Evolutionary conservation across 1,139 yeast species (phyloP).

Genomic region (Yamadazyma buinensis): DNA sequence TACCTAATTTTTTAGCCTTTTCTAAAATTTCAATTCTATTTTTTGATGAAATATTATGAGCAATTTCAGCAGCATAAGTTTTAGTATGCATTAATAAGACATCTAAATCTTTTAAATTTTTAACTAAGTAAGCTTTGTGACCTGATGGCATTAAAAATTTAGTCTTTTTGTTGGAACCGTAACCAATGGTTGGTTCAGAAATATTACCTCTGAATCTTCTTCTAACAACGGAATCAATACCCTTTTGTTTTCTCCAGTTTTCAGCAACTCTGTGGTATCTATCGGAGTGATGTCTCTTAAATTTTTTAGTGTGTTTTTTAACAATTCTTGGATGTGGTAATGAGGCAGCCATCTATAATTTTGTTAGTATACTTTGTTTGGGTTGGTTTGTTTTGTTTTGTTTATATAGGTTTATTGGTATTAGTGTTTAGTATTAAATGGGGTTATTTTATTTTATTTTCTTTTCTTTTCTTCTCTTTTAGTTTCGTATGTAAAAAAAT

Average conservation of each 20-base stretch:
- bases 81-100: conserved; percentile 95
- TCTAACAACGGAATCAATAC: conserved; percentile 99
- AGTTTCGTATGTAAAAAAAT: no score
- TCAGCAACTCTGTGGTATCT: conserved; percentile 97
- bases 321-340: conserved; percentile 99
- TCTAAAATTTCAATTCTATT: conserved; percentile 96
- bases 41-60: conserved; percentile 97
- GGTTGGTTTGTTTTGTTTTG: no score
- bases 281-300: conserved; percentile 99
- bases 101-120: conserved; percentile 92
- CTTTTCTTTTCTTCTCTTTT: no score
- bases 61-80: conserved; percentile 99
- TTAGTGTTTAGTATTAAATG: no score
- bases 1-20: conserved; percentile 97
- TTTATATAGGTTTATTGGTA: no score
- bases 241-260: conserved; percentile 99
- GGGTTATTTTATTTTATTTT: no score
- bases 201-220: conserved; percentile 99
- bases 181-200: conserved; percentile 99
- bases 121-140: conserved; percentile 93
- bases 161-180: conserved; percentile 99
- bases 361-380: conserved; percentile 11
- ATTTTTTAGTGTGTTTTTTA: conserved; percentile 98
- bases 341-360: conserved; percentile 81
- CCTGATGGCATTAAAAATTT: conserved; percentile 96